Evolutionary conservation across 148 eudicot genomes (phyloP).

Genomic region (Euryodendron excelsum): DNA sequence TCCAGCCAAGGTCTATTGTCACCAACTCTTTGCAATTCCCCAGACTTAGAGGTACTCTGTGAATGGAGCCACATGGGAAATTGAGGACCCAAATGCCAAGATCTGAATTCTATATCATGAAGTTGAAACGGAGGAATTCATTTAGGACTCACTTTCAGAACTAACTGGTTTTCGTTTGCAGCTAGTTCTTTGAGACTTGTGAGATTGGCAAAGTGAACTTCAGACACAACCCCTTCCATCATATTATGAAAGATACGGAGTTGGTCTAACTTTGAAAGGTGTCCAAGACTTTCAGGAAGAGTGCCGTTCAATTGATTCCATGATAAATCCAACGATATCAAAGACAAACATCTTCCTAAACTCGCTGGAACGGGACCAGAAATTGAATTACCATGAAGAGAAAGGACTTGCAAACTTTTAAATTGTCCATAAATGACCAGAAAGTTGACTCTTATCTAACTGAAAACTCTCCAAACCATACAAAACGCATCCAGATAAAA

Average conservation of each 20-base stretch:
- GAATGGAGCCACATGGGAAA: no score
- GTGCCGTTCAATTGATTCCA: not conserved
- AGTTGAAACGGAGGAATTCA: no score
- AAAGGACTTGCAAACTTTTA: not conserved
- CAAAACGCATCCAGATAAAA: not conserved
- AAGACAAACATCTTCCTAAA: not conserved
- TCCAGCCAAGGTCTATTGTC: no score
- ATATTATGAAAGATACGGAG: not conserved
- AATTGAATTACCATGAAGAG: not conserved
- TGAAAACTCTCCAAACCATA: not conserved
- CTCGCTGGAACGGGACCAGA: not conserved
- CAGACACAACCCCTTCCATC: slow-evolving; percentile 17
- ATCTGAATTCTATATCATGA: no score
- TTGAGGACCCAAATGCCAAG: no score
- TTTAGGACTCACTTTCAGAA: not conserved
- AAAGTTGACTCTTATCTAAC: not conserved
- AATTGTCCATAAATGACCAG: not conserved
- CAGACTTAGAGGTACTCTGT: no score
- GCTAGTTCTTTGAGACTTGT: not conserved
- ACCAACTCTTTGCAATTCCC: no score
- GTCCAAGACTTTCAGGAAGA: no score
- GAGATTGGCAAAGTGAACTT: no score
- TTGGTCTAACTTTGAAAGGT: not conserved
- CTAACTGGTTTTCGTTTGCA: slow-evolving; percentile 12
- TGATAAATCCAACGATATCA: not conserved